Evolutionary conservation across 306 rosid genomes (phyloP), one percentile per base, ranked within the genome.

Genomic region (Quercus dentata): DNA sequence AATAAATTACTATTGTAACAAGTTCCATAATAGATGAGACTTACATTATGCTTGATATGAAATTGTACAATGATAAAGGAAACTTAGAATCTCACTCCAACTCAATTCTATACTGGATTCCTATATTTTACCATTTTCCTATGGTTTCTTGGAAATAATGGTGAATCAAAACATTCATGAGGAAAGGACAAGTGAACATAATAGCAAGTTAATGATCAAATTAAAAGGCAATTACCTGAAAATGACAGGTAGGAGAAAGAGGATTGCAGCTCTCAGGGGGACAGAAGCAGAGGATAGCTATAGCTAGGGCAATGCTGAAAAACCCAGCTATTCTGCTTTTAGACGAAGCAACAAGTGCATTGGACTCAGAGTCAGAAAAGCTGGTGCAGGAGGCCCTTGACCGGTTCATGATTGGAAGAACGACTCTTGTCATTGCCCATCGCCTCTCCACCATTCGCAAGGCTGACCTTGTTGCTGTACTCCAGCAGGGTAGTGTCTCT

Each of bases 181-280:
- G 21, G 23, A 35, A 25, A 18, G 31, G 72, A 17, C 13, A 19
- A 1, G 49, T 31, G 64, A 77, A 54, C 54, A 76, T 41, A 5
- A 33, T 30, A 44, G 65, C 56, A 71, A 46, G 76, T 56, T n/a
- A 49, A 21, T 33, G 6, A 15, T 13, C 72, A 8, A 67, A 67
- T 3, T 17, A 1, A 52, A 35, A 56, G 15, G 56, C 56, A 64
- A 38, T 55, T 23, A 52, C 33, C 74, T 72, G 63, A 77, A 75
- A 89, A 88, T 91, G 89, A 84, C 91, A 95, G 99, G 99, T 95
- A 11, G 99, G 99, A 59, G 99, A 95, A 82, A 90, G 99, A 79
- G 99, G 99, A 28, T 64, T 93, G 80, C 99, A 95, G 85, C 97
- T 95, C 51, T 95, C 99, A 27, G 99, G 99, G 76, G 99, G 99